Percentiles rank a stretch among this genome's conserved stretches.
Evolutionary conservation across 129 eudicot genomes (phyloP).

Genomic region (Oenanthe sinensis): DNA sequence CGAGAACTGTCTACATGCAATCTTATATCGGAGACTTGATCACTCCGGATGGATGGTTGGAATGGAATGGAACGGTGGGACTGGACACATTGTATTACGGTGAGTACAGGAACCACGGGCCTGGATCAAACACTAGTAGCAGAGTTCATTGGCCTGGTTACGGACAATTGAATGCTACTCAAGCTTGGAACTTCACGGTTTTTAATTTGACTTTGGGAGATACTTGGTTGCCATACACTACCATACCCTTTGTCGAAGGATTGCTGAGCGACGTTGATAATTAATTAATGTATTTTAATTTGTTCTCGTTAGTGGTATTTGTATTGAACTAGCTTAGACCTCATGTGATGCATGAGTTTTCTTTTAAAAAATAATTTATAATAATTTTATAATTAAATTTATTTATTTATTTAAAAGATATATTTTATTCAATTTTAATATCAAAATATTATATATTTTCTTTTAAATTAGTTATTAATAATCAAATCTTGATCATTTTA

Average conservation of each 20-base stretch:
- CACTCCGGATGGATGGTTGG: slow-evolving; percentile 40
- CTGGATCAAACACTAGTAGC: neutral
- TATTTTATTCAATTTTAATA: too few species aligned
- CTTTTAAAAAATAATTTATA: too few species aligned
- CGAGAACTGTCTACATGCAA: slow-evolving; percentile 39
- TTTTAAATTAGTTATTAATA: too few species aligned
- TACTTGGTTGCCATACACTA: neutral
- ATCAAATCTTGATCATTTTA: too few species aligned
- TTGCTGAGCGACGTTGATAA: neutral
- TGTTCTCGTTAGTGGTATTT: neutral
- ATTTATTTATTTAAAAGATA: too few species aligned
- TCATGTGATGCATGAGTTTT: too few species aligned
- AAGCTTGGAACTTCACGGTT: slow-evolving; percentile 10
- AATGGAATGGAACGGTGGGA: slow-evolving; percentile 33
- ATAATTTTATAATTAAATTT: too few species aligned
- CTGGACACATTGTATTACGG: slow-evolving; percentile 15
- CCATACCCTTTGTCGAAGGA: neutral
- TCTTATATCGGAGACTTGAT: slow-evolving; percentile 30
- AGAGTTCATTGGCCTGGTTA: slow-evolving; percentile 11
- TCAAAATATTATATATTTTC: too few species aligned
- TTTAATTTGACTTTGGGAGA: neutral
- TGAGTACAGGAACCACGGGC: neutral
- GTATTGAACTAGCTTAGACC: neutral
- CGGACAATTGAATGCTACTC: neutral
- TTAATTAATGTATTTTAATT: neutral